These are phyloP conservation scores for Rhizopus sp. DNA, from an alignment of 371 early-diverging fungal species.

Conservation along the genomic window DNA sequence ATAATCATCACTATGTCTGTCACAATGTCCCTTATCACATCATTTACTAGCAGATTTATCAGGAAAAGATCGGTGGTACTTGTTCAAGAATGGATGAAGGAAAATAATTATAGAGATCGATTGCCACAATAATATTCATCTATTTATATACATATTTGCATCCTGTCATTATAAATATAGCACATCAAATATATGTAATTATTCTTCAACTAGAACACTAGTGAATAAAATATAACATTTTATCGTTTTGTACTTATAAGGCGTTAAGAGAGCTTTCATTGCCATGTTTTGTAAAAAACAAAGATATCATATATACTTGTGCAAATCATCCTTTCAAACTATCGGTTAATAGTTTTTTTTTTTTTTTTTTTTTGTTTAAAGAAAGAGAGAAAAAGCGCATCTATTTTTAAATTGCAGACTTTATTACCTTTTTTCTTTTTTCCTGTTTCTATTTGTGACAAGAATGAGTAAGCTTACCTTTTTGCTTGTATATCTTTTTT, in stretches of 20 bases:
- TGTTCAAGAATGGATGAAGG: constrained; percentile 6
- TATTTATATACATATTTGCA: too few species aligned
- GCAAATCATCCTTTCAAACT: too few species aligned
- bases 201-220: not conserved
- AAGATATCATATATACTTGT: too few species aligned
- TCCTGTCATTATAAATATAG: not conserved
- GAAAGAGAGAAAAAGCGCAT: not conserved
- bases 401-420: not conserved
- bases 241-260: not conserved
- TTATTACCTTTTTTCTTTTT: too few species aligned
- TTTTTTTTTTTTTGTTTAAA: not conserved
- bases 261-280: too few species aligned
- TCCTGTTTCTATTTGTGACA: too few species aligned
- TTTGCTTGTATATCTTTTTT: too few species aligned
- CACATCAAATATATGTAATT: not conserved
- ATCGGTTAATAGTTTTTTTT: not conserved
- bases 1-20: constrained; percentile 22
- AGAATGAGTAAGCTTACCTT: too few species aligned
- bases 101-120: constrained; percentile 11
- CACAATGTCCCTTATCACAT: constrained; percentile 10
- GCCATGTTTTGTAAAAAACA: too few species aligned
- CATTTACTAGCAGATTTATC: constrained; percentile 1
- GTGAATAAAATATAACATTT: not conserved
- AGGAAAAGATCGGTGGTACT: constrained; percentile 1
- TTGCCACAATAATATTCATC: not conserved